Conservation (phyloP, 345 rosid genomes). For the Murraya paniculata region DNA sequence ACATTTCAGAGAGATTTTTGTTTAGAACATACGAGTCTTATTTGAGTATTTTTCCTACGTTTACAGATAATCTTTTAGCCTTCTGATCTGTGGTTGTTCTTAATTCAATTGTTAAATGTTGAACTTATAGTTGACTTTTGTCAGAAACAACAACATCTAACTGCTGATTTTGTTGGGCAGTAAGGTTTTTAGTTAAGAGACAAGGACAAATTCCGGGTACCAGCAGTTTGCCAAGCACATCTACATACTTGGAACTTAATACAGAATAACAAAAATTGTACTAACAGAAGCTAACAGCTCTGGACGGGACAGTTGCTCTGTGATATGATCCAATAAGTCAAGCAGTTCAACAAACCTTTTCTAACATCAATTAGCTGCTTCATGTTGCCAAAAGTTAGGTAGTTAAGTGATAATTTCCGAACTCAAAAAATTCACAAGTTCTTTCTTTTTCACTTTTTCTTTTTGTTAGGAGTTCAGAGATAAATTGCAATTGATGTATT, state of each 20-base stretch:
- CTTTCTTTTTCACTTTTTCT: background rate
- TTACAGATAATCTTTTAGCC: background rate
- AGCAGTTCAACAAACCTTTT: background rate
- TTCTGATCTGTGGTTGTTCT: background rate
- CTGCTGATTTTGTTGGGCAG: background rate
- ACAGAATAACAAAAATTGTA: background rate
- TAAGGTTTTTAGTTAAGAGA: background rate
- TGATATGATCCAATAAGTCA: background rate
- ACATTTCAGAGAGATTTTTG: background rate
- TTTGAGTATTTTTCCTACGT: background rate
- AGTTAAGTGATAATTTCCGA: background rate
- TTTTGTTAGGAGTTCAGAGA: background rate
- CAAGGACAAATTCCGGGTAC: background rate
- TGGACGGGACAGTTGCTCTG: background rate
- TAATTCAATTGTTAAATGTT: background rate
- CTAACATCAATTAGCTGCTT: background rate
- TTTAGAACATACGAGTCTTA: background rate
- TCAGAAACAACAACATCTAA: background rate
- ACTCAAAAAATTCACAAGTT: background rate
- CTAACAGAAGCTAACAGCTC: background rate
- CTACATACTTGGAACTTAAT: background rate
- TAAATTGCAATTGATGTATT: background rate
- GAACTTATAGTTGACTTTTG: background rate
- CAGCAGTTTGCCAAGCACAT: background rate
- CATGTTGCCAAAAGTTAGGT: too few relatives aligned